These are phyloP conservation scores for Clohesyomyces aquaticus DNA, from an alignment of 495 filamentous ascomycete species.

Conservation along the genomic window DNA sequence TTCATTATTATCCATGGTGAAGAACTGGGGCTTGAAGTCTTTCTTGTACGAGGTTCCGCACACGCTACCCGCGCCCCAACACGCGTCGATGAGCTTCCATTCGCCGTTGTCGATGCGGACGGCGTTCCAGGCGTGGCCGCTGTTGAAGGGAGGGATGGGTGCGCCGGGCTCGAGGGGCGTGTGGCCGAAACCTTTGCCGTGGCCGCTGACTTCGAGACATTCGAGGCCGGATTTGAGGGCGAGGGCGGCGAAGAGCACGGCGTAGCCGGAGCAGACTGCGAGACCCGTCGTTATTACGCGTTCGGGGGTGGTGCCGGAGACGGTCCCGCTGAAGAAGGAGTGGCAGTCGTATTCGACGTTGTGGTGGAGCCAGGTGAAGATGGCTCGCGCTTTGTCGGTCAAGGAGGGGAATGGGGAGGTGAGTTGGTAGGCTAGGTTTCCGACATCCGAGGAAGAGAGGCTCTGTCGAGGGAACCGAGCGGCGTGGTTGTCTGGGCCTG, in stretches of 20 bases:
- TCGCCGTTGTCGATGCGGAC: constrained; percentile 80
- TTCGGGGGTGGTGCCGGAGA: constrained; percentile 64
- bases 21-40: constrained; percentile 68
- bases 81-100: constrained; percentile 91
- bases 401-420: constrained; percentile 75
- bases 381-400: constrained; percentile 87
- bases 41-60: constrained; percentile 62
- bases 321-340: constrained; percentile 71
- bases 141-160: constrained; percentile 59
- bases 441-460: constrained; percentile 66
- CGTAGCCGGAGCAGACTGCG: constrained; percentile 92
- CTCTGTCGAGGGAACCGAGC: constrained; percentile 72
- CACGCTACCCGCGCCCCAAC: constrained; percentile 84
- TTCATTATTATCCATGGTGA: constrained; percentile 78
- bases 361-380: constrained; percentile 96
- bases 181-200: constrained; percentile 87
- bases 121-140: constrained; percentile 88
- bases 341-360: constrained; percentile 84
- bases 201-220: constrained; percentile 68
- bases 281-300: constrained; percentile 71
- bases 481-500: constrained; percentile 75
- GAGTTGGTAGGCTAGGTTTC: constrained; percentile 74
- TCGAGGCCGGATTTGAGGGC: constrained; percentile 76
- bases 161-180: constrained; percentile 57
- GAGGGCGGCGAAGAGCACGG: constrained; percentile 75